Evolutionary conservation across 345 rosid genomes (phyloP), one percentile per base, ranked within the genome.

Genomic region (Eucalyptus shirleyi): DNA sequence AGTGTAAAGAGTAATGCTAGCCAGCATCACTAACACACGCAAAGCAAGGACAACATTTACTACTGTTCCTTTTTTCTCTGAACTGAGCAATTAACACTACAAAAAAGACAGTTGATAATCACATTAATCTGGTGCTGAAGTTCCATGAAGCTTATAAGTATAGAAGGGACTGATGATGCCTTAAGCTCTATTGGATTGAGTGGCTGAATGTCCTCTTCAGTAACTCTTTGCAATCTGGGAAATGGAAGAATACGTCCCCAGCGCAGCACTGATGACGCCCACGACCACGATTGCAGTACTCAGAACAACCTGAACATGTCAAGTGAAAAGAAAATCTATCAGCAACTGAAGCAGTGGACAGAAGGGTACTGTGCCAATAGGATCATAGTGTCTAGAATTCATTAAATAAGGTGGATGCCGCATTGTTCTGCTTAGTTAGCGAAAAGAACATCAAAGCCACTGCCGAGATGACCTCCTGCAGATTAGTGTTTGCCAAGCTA

Each of bases 241-340:
- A 55, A 97, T 69, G 3, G 99, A 88, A 85, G 96, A 93, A 87
- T 94, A 96, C 30, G 99, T 93, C 88, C 99, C 99, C 56, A 95
- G 42, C n/a, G 90, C 60, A 16, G 96, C 96, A 91, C 96, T 92
- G 26, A 92, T 50, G 60, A 93, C 32, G 65, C 99, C 99, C 65
- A 93, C 56, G 49, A 83, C 94, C 87, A 89, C 92, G 10, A 94
- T 87, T 45, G 88, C 77, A 5, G 89, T 47, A 67, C 98, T 93
- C 11, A 88, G 30, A 77, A 89, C 88, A 24, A 88, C 67, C 91
- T 90, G 88, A 40, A 81, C 85, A 34, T 50, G 32, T 72, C 28
- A 6, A 6, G 45, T 37, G 15, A 72, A 19, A 21, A 19, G 12
- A 72, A 72, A 12, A 82, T 60, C 62, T 40, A 86, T 86, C 28